A percentile compares a stretch with the other conserved stretches of the same genome.
These are phyloP conservation scores for Eucalyptus virginea DNA, from an alignment of 345 rosid species.

Conservation along the genomic window DNA sequence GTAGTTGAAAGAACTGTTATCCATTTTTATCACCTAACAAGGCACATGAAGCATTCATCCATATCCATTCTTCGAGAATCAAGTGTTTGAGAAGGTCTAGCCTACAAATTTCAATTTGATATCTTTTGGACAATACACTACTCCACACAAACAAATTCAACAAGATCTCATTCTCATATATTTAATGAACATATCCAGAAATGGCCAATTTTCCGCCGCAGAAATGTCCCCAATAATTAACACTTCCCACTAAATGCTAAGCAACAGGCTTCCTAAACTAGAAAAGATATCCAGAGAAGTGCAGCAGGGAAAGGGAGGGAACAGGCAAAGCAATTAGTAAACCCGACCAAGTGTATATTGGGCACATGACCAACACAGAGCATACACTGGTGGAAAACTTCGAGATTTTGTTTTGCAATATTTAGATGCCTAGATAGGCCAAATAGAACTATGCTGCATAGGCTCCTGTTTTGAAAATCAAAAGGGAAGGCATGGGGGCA, in stretches of 20 bases:
- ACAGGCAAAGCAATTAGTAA: neutral
- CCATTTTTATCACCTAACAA: neutral
- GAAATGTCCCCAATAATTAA: neutral
- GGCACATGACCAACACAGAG: neutral
- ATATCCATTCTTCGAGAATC: neutral
- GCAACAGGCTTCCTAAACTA: neutral
- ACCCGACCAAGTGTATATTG: neutral
- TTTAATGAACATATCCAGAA: neutral
- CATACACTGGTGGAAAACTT: neutral
- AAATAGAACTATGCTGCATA: neutral
- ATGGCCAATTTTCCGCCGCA: neutral
- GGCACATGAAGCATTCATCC: neutral
- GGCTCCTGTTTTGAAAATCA: neutral
- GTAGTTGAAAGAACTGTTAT: neutral
- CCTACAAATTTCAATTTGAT: neutral
- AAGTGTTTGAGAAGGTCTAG: neutral
- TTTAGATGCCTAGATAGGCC: neutral
- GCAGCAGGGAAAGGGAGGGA: neutral
- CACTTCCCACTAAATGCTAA: neutral
- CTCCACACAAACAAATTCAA: neutral
- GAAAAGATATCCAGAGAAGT: neutral
- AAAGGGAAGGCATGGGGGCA: neutral
- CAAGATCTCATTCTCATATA: neutral
- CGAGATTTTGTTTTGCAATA: neutral
- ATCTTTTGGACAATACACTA: neutral